Evolutionary conservation across 2,329 filamentous ascomycete species (phyloP).

Genomic region (Helotiales sp.): DNA sequence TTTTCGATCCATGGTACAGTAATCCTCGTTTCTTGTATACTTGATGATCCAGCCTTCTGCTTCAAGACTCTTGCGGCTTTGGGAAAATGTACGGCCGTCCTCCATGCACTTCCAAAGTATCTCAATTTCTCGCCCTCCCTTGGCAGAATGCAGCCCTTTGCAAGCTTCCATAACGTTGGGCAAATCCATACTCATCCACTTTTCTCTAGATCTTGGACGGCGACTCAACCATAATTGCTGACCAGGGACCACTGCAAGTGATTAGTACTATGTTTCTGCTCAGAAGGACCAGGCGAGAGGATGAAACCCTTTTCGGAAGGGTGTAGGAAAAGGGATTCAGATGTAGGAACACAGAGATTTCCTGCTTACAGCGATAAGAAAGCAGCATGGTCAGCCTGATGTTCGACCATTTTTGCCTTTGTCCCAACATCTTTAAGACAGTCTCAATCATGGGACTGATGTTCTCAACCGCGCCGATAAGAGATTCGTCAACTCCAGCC

Average conservation of each 20-base stretch:
- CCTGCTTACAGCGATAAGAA: too few species aligned
- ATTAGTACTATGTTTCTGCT: too few species aligned
- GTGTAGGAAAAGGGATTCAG: too few species aligned
- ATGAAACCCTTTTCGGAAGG: too few species aligned
- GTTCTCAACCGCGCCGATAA: constrained; percentile 6
- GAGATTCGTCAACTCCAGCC: too few species aligned
- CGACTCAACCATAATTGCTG: not conserved
- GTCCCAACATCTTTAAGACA: not conserved
- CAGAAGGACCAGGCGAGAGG: too few species aligned
- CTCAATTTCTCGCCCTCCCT: not conserved
- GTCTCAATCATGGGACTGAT: constrained; percentile 8
- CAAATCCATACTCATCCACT: constrained; percentile 12
- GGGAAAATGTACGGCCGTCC: not conserved
- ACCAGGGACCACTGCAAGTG: constrained; percentile 2
- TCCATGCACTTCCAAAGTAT: not conserved
- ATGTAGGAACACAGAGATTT: too few species aligned
- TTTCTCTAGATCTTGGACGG: not conserved
- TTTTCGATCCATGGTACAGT: not conserved
- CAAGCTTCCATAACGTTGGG: constrained; percentile 6
- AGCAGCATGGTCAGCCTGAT: constrained; percentile 5
- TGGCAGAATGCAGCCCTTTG: not conserved
- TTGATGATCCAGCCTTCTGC: not conserved
- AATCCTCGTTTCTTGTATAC: not conserved
- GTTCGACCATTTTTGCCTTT: not conserved
- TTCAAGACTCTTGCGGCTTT: not conserved